Evolutionary conservation across 1,284 basidiomycete species (phyloP).

Genomic region (Exobasidium rhododendri): DNA sequence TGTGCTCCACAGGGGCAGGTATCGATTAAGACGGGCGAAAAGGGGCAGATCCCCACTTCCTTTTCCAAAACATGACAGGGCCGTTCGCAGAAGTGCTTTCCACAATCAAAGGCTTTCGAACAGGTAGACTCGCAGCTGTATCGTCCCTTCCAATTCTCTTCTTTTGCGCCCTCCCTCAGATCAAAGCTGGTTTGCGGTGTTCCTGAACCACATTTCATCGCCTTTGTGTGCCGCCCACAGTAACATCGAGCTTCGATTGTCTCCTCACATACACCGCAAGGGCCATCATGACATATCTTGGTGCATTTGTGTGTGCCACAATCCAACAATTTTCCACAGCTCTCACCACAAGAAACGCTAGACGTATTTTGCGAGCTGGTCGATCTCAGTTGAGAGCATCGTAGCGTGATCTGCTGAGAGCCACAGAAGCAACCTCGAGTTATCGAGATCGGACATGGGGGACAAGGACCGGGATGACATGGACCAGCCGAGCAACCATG

Average conservation of each 20-base stretch:
- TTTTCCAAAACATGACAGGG: constrained; percentile 38
- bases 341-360: constrained; percentile 43
- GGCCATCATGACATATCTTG: constrained; percentile 41
- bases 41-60: constrained; percentile 31
- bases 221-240: constrained; percentile 40
- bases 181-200: neutral
- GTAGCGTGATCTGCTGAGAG: constrained; percentile 30
- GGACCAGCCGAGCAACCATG: constrained; percentile 45
- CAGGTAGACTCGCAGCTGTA: constrained; percentile 39
- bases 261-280: constrained; percentile 36
- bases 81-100: constrained; percentile 37
- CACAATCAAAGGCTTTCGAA: constrained; percentile 39
- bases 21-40: constrained; percentile 31
- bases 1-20: constrained; percentile 49
- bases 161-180: constrained; percentile 22
- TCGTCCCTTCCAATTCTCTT: constrained; percentile 26
- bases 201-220: constrained; percentile 46
- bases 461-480: constrained; percentile 52
- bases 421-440: constrained; percentile 50
- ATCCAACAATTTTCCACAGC: constrained; percentile 40
- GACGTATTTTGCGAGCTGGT: neutral
- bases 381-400: constrained; percentile 44
- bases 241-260: constrained; percentile 35
- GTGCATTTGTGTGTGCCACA: constrained; percentile 44
- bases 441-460: constrained; percentile 49